These are phyloP conservation scores for Candolleomyces aberdarensis DNA, from an alignment of 768 basidiomycete genomes.

Conservation along the genomic window DNA sequence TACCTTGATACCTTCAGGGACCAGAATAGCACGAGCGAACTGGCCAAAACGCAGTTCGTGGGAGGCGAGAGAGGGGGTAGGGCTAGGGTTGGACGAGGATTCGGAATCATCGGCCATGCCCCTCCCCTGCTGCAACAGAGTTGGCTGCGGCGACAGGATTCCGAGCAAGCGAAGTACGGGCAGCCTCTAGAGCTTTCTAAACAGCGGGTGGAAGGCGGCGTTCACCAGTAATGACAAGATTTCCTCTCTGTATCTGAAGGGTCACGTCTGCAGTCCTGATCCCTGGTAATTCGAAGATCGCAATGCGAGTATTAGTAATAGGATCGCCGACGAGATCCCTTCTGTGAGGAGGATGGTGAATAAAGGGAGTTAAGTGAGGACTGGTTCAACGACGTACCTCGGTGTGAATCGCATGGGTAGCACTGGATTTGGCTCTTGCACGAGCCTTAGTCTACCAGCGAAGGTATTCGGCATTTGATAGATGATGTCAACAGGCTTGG, in stretches of 20 bases:
- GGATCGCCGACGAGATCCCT: slow-evolving; percentile 43
- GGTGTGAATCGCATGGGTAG: slow-evolving; percentile 18
- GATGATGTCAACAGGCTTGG: slow-evolving; percentile 40
- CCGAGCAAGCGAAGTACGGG: slow-evolving; percentile 9
- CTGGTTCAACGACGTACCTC: slow-evolving; percentile 14
- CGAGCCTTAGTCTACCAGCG: slow-evolving; percentile 24
- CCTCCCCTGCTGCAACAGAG: slow-evolving; percentile 13
- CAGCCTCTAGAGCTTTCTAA: slow-evolving; percentile 2
- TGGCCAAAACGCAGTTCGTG: slow-evolving; percentile 43
- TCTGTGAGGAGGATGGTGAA: slow-evolving; percentile 20
- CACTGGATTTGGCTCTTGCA: slow-evolving; percentile 9
- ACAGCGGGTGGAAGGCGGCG: slow-evolving; percentile 21
- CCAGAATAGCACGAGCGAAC: slow-evolving; percentile 35
- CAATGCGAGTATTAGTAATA: slow-evolving; percentile 26
- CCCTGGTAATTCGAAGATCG: slow-evolving; percentile 45
- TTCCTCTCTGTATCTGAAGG: slow-evolving; percentile 29
- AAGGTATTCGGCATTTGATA: slow-evolving; percentile 46
- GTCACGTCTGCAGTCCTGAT: slow-evolving; percentile 33
- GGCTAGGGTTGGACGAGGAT: not conserved
- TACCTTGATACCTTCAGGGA: slow-evolving; percentile 39
- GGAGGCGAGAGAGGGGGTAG: slow-evolving; percentile 9
- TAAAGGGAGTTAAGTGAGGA: not conserved
- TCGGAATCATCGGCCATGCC: slow-evolving; percentile 1
- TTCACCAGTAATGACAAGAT: slow-evolving; percentile 33
- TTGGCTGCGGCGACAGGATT: slow-evolving; percentile 11